phyloP scores from a whole-genome alignment of 345 rosid species.

The Gossypium stocksii region DNA sequence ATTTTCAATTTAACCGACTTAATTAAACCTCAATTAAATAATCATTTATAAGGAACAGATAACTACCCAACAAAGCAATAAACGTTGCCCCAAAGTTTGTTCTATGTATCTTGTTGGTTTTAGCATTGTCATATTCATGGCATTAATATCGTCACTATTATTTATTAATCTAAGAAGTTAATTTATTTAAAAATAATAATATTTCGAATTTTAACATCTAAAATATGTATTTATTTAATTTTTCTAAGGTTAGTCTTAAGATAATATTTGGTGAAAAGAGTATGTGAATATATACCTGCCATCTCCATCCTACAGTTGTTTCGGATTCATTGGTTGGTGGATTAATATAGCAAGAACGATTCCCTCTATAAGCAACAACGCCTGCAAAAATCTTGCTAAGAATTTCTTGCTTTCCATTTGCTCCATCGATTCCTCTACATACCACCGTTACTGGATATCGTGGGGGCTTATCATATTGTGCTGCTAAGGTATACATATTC shows the following conservation, averaged over 20 bases:
- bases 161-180: neutral
- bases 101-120: neutral
- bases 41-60: neutral
- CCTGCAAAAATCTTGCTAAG: conserved; percentile 26
- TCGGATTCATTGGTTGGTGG: neutral
- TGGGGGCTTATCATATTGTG: conserved; percentile 29
- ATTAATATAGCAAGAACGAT: conserved; percentile 10
- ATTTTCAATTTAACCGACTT: neutral
- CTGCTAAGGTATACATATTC: neutral
- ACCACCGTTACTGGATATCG: conserved; percentile 17
- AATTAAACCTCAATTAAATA: neutral
- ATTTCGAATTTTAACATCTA: too few species aligned
- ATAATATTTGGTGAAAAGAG: neutral
- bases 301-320: conserved; percentile 22
- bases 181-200: too few species aligned
- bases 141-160: neutral
- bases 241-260: too few species aligned
- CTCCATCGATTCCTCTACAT: conserved; percentile 26
- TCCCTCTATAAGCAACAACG: conserved; percentile 11
- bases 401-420: conserved; percentile 15
- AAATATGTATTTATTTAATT: too few species aligned
- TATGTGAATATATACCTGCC: conserved; percentile 36
- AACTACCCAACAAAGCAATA: neutral
- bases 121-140: too few species aligned
- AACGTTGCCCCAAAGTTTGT: conserved; percentile 1